These are phyloP conservation scores for Spergularia bocconei DNA, from an alignment of 148 eudicot genomes.

Conservation along the genomic window DNA sequence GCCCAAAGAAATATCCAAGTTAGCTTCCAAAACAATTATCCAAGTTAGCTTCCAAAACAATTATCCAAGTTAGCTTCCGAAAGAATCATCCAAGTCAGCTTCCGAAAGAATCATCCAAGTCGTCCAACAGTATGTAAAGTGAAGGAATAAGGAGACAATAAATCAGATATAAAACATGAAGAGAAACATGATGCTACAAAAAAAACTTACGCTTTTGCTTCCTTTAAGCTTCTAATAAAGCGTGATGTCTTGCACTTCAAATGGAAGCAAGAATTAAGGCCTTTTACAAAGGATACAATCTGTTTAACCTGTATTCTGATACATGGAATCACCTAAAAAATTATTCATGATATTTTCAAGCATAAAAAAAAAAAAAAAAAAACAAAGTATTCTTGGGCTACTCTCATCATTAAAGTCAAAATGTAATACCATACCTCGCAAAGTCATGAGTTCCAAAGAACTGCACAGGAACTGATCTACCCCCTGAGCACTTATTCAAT, in stretches of 20 bases:
- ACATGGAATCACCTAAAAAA: conserved; percentile 14
- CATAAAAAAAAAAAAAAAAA: neutral
- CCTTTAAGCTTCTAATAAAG: conserved; percentile 76
- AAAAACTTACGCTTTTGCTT: conserved; percentile 73
- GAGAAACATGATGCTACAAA: neutral
- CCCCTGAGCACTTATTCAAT: conserved; percentile 56
- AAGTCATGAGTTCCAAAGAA: conserved; percentile 98
- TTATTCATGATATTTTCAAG: conserved; percentile 1
- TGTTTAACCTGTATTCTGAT: conserved; percentile 79
- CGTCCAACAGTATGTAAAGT: neutral
- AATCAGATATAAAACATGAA: neutral
- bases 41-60: too few species aligned
- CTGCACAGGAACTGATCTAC: conserved; percentile 81
- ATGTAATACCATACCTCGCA: conserved; percentile 58
- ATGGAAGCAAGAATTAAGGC: conserved; percentile 78
- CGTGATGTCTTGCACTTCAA: conserved; percentile 75
- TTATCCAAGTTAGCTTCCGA: too few species aligned
- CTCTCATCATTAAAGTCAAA: conserved; percentile 8
- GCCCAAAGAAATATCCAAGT: too few species aligned
- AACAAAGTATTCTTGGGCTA: neutral
- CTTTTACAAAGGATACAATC: conserved; percentile 76
- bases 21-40: neutral
- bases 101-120: neutral
- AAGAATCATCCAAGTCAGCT: neutral
- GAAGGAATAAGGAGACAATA: neutral